Conservation (phyloP, 2,329 filamentous ascomycete species). For the Onygenales sp. region DNA sequence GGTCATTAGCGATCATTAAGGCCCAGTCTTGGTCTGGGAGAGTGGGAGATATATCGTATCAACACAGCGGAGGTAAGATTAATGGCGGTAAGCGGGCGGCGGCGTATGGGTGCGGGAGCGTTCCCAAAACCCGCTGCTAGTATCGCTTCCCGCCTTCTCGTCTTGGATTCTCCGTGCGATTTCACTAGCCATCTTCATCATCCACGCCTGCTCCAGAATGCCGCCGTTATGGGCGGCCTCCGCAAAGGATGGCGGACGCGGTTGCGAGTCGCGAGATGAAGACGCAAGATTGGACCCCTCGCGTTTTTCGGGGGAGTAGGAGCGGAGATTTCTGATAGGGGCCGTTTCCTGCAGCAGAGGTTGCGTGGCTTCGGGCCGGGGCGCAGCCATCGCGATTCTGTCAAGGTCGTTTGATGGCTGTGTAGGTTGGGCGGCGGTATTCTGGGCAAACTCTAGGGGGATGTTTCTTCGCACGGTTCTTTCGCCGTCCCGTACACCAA, state of each 20-base stretch:
- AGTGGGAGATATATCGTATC: too few species aligned
- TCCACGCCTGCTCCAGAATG: conserved; percentile 38
- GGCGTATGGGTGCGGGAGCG: conserved; percentile 29
- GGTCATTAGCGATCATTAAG: neutral
- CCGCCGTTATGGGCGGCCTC: conserved; percentile 15
- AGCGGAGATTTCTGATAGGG: neutral
- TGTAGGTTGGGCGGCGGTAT: conserved; percentile 7
- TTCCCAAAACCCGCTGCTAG: conserved; percentile 29
- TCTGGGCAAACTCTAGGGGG: conserved; percentile 13
- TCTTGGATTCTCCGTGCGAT: conserved; percentile 78
- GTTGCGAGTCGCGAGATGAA: neutral
- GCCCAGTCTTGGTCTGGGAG: too few species aligned
- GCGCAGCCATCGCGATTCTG: neutral
- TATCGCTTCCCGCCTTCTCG: conserved; percentile 51
- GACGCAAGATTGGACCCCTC: neutral
- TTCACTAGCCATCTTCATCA: conserved; percentile 73
- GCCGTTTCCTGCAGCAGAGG: neutral
- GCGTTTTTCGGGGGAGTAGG: neutral
- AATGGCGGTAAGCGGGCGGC: conserved; percentile 38
- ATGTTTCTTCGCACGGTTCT: conserved; percentile 16
- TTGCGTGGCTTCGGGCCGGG: neutral
- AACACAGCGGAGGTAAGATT: neutral
- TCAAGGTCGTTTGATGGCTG: neutral
- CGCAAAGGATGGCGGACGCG: conserved; percentile 5
- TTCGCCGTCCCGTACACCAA: conserved; percentile 16